Conservation (phyloP, 805 yeast species). For the Komagataella mondaviorum region DNA sequence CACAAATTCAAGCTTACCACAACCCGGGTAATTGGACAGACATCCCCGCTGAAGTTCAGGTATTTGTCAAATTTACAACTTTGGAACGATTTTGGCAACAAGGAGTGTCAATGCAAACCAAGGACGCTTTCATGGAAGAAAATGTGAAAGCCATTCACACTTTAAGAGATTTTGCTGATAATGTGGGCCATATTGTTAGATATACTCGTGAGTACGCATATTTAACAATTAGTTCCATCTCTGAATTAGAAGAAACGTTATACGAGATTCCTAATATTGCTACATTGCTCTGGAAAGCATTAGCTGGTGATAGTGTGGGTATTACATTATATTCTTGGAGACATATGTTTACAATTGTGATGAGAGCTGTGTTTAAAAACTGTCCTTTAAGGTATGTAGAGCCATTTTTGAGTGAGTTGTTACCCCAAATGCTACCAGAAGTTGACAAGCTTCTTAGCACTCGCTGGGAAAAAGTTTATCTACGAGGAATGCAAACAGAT, state of each 20-base stretch:
- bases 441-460: conserved; percentile 61
- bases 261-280: conserved; percentile 82
- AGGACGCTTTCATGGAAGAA: conserved; percentile 89
- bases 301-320: conserved; percentile 77
- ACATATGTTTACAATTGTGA: conserved; percentile 83
- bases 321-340: conserved; percentile 94
- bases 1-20: conserved; percentile 90
- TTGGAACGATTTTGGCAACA: conserved; percentile 97
- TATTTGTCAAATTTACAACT: conserved; percentile 81
- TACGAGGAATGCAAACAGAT: conserved; percentile 40
- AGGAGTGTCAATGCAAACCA: conserved; percentile 88
- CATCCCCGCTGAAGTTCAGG: conserved; percentile 79
- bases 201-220: conserved; percentile 95
- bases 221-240: conserved; percentile 76
- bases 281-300: conserved; percentile 63
- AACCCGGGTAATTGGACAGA: conserved; percentile 86
- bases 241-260: conserved; percentile 80
- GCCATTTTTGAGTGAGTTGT: conserved; percentile 58
- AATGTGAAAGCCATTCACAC: conserved; percentile 90
- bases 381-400: conserved; percentile 67
- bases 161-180: conserved; percentile 91
- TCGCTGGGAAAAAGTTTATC: conserved; percentile 62
- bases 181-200: conserved; percentile 90
- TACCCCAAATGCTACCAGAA: conserved; percentile 64
- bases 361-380: conserved; percentile 74